A percentile compares a stretch with the other conserved stretches of the same genome.
phyloP scores from a whole-genome alignment of 768 basidiomycete genomes.

The Pisolithus albus region DNA sequence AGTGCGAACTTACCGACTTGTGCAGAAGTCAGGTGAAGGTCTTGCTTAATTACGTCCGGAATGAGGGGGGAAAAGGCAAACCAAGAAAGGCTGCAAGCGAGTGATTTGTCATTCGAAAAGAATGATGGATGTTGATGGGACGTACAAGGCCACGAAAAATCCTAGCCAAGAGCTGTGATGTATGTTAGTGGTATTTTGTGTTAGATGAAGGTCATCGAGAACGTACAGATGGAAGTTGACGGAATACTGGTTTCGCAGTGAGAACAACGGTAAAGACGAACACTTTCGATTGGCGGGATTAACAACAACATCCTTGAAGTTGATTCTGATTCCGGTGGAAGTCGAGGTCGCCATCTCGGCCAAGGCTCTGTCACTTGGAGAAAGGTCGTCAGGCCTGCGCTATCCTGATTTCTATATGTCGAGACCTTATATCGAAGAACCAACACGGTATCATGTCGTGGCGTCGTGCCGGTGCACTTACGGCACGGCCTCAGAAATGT shows the following conservation, averaged over 20 bases:
- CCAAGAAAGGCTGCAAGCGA: slow-evolving; percentile 33
- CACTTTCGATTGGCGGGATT: slow-evolving; percentile 49
- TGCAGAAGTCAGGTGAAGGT: slow-evolving; percentile 41
- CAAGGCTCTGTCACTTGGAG: neutral
- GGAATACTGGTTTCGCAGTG: slow-evolving; percentile 40
- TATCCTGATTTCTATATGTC: too few species aligned
- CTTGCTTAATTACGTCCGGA: slow-evolving; percentile 47
- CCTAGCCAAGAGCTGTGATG: slow-evolving; percentile 30
- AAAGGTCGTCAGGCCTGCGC: too few species aligned
- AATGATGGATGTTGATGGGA: neutral
- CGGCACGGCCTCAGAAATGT: neutral
- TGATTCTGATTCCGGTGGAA: neutral
- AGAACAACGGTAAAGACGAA: slow-evolving; percentile 46
- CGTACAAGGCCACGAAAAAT: slow-evolving; percentile 45
- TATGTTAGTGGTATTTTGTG: neutral
- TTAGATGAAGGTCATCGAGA: neutral
- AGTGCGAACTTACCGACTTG: slow-evolving; percentile 32
- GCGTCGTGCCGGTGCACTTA: neutral
- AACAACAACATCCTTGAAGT: slow-evolving; percentile 17
- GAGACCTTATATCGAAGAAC: too few species aligned
- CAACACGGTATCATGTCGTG: neutral
- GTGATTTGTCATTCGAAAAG: neutral
- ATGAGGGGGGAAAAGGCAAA: slow-evolving; percentile 59
- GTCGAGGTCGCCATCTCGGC: slow-evolving; percentile 4
- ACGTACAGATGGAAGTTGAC: slow-evolving; percentile 46